Percentiles rank a stretch among this genome's conserved stretches.
phyloP scores from a whole-genome alignment of 441 rosid species.

The Gossypium schwendimanii region DNA sequence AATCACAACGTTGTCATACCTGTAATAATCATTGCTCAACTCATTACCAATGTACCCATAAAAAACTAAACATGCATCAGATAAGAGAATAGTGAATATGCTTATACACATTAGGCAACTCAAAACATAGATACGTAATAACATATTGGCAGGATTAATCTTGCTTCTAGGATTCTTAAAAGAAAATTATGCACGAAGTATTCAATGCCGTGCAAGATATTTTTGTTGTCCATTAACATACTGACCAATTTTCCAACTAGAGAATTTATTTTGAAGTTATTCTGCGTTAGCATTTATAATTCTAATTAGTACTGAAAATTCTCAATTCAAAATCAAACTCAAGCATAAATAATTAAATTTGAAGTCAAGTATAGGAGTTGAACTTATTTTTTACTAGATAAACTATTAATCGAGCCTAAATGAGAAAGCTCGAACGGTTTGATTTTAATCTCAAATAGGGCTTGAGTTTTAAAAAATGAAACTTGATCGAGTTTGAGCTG shows the following conservation, averaged over 20 bases:
- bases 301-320: background rate
- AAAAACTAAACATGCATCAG: background rate
- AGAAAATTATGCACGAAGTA: background rate
- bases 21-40: constrained; percentile 22
- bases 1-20: constrained; percentile 76
- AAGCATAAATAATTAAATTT: background rate
- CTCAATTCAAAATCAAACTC: background rate
- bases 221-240: background rate
- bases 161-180: background rate
- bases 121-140: background rate
- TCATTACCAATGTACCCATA: background rate
- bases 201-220: background rate
- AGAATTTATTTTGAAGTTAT: background rate
- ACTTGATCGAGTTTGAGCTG: background rate
- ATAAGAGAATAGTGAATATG: background rate
- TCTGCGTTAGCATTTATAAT: background rate
- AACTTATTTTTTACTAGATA: background rate
- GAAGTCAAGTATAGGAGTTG: background rate
- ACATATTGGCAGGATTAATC: background rate
- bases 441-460: background rate
- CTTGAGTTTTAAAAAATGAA: background rate
- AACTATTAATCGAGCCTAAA: background rate
- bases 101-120: background rate
- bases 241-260: background rate
- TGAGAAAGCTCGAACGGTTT: background rate